Conservation (phyloP, 1,284 basidiomycete species). For the Coniophora puteana region DNA sequence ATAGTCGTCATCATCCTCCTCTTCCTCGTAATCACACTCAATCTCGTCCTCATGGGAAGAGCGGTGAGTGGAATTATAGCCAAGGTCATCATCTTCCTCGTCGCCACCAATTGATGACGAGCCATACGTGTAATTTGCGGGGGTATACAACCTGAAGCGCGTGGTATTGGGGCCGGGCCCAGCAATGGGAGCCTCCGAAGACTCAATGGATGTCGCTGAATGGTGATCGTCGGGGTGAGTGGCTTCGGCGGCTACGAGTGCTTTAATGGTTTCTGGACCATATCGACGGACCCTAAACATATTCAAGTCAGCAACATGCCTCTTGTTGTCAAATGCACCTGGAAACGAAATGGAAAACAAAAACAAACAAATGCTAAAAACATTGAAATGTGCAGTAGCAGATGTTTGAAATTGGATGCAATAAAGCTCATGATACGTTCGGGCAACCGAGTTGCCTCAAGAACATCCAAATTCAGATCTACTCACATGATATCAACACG, state of each 20-base stretch:
- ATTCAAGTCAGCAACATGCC: constrained; percentile 4
- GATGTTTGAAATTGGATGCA: neutral
- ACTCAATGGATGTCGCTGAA: neutral
- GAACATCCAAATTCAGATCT: constrained; percentile 3
- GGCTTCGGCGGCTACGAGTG: constrained; percentile 26
- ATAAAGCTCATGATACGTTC: neutral
- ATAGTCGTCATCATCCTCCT: constrained; percentile 28
- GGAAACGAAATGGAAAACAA: neutral
- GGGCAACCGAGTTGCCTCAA: too few species aligned
- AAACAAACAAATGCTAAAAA: neutral
- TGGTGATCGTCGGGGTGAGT: constrained; percentile 2
- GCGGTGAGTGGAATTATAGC: too few species aligned
- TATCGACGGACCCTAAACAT: constrained; percentile 24
- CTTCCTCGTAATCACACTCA: constrained; percentile 24
- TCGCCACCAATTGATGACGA: constrained; percentile 23
- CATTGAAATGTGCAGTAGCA: neutral
- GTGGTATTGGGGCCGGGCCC: constrained; percentile 16
- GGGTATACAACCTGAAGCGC: constrained; percentile 25
- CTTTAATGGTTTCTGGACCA: constrained; percentile 28
- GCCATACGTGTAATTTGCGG: constrained; percentile 16
- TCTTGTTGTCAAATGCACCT: constrained; percentile 9
- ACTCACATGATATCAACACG: constrained; percentile 29
- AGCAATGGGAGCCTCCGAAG: neutral
- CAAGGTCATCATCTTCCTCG: constrained; percentile 21
- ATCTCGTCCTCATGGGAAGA: neutral